Evolutionary conservation across 208 protist genomes (phyloP), one percentile per base, ranked within the genome.

Genomic region (Naegleria lovaniensis): DNA sequence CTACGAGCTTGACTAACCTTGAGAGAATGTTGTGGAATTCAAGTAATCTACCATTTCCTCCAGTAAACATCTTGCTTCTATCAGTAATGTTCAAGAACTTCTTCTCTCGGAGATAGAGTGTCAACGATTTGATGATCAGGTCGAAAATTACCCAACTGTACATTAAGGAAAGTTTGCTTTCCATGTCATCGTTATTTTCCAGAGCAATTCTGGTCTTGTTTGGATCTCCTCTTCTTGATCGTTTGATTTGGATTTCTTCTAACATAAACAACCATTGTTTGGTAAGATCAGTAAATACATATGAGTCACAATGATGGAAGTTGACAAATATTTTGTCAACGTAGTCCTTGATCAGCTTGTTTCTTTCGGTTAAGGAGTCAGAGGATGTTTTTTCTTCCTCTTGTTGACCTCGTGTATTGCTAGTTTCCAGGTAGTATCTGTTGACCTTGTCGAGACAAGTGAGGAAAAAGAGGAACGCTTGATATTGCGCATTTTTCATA

Each of bases 111-210:
- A 93, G 91, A 84, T 92, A 91, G 22, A 94, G 67, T 33, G 92
- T 51, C 19, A 94, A 84, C 9, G 88, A 93, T 83, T 94, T 95
- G 55, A 93, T 83, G n/a, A 95, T 92, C 25, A 94, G 51, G 48
- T 94, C 92, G 48, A 93, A 94, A 7, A 95, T 79, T 89, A 94
- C 94, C 94, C 94, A 95, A 75, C 38, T 67, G 38, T 75, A 86
- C 15, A 41, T 29, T 22, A 83, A n/a, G 4, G 19, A 16, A 5
- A 38, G 2, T 79, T 79, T 79, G 29, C 67, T 79, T 79, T 79
- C 67, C 6, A 13, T 79, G 29, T 79, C 67, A 1, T 79, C 67
- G n/a, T 29, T 79, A 9, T 79, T 29, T 33, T 79, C 67, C 29
- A 36, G 36, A 79, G 67, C 29, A 25, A 79, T 36, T 36, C 16